Percentiles rank a stretch among this genome's conserved stretches.
These are phyloP conservation scores for Fusarium tanahbumbuense DNA, from an alignment of 2,329 filamentous ascomycete species.

Conservation along the genomic window DNA sequence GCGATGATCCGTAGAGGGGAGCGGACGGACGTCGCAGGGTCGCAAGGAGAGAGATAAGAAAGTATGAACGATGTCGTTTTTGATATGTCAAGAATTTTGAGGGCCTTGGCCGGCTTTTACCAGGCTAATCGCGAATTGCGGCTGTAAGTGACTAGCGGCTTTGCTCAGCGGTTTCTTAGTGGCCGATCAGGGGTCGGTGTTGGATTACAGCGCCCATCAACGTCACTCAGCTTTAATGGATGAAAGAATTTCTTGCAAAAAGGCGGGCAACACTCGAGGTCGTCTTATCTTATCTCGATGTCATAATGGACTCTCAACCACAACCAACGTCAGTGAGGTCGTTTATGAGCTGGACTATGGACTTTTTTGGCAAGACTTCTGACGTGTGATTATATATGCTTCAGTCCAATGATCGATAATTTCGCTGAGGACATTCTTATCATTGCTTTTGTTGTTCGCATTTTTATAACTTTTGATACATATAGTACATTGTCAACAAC, in stretches of 20 bases:
- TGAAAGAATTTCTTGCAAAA: constrained; percentile 28
- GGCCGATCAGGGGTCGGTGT: constrained; percentile 15
- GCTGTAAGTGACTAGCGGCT: constrained; percentile 25
- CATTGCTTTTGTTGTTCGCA: neutral
- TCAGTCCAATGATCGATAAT: neutral
- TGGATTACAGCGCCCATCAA: constrained; percentile 10
- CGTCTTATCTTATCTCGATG: constrained; percentile 16
- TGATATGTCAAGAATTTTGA: constrained; percentile 42
- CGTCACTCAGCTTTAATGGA: constrained; percentile 2
- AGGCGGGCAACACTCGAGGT: neutral
- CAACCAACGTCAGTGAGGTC: constrained; percentile 1
- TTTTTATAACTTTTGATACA: neutral
- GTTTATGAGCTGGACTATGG: neutral
- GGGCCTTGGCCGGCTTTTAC: constrained; percentile 11
- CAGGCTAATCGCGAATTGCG: constrained; percentile 34
- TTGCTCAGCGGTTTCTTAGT: constrained; percentile 29
- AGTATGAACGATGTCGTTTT: constrained; percentile 31
- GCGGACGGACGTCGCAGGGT: constrained; percentile 31
- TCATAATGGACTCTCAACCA: constrained; percentile 1
- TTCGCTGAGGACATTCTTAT: no score
- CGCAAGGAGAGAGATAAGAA: constrained; percentile 29
- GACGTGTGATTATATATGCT: neutral
- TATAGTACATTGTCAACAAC: neutral
- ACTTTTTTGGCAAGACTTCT: neutral
- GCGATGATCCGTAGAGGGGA: constrained; percentile 5